phyloP scores from a whole-genome alignment of 129 eudicot genomes.

The Mikania micrantha region DNA sequence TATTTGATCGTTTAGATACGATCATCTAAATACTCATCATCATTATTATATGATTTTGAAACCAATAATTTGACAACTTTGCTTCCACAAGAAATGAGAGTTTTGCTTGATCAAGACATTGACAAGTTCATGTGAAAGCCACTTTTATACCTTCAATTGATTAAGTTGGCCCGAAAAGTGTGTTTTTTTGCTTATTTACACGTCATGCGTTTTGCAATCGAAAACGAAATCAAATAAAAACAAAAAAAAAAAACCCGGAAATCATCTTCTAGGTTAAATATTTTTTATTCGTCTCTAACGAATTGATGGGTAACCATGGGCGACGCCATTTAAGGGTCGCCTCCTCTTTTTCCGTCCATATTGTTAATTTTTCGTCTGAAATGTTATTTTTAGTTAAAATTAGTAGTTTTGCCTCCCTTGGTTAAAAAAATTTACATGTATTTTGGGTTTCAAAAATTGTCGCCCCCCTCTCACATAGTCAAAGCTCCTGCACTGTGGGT shows the following conservation, averaged over 20 bases:
- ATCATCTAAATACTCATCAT: neutral
- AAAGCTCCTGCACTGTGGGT: too few relatives aligned
- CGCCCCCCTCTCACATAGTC: too few relatives aligned
- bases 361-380: too few relatives aligned
- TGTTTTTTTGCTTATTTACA: neutral
- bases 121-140: constrained; percentile 14
- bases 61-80: constrained; percentile 1
- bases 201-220: neutral
- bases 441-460: too few relatives aligned
- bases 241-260: neutral
- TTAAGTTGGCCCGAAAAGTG: neutral
- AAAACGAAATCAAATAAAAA: neutral
- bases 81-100: neutral
- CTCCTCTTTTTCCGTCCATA: too few relatives aligned
- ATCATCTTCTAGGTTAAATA: too few relatives aligned
- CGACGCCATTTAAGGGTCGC: too few relatives aligned
- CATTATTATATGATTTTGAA: neutral
- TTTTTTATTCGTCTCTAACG: too few relatives aligned
- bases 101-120: neutral
- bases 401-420: too few relatives aligned
- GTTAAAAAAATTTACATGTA: too few relatives aligned
- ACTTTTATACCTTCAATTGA: neutral
- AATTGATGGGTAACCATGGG: too few relatives aligned
- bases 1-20: neutral
- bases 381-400: too few relatives aligned